These are phyloP conservation scores for Strigomonas galati DNA, from an alignment of 208 protist genomes.

Conservation along the genomic window DNA sequence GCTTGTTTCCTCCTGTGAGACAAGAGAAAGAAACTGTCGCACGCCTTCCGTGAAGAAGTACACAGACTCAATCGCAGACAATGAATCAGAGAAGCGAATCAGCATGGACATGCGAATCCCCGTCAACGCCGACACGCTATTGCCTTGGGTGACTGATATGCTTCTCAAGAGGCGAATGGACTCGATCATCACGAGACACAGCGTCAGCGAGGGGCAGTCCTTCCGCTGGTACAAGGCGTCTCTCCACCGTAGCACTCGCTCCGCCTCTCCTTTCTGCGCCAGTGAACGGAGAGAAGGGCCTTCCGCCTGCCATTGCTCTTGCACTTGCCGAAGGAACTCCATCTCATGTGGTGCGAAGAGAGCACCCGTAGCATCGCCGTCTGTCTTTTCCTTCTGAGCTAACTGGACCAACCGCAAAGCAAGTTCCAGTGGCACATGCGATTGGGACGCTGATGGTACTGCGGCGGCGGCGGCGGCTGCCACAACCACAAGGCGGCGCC, in stretches of 20 bases:
- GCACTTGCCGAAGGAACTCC: neutral
- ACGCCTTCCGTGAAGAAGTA: slow-evolving; percentile 14
- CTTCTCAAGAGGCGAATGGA: neutral
- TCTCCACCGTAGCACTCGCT: neutral
- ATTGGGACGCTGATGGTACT: neutral
- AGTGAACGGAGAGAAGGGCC: neutral
- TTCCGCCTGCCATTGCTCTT: neutral
- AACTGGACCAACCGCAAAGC: neutral
- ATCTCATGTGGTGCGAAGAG: neutral
- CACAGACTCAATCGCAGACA: slow-evolving; percentile 14
- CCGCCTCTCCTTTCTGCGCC: neutral
- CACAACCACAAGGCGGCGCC: slow-evolving; percentile 10
- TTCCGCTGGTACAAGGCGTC: neutral
- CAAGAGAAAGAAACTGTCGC: neutral
- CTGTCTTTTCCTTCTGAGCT: neutral
- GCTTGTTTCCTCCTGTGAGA: neutral
- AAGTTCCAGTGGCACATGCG: neutral
- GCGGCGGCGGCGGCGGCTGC: slow-evolving; percentile 10
- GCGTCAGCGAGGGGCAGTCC: neutral
- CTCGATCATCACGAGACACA: neutral
- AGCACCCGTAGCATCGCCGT: too few relatives aligned
- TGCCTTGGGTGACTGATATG: neutral
- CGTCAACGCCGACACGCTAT: neutral
- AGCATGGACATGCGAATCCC: neutral
- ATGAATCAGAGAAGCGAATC: neutral